Evolutionary conservation across 371 early-diverging fungal species (phyloP), one percentile per base, ranked within the genome.

Genomic region (Mortierella sp.): DNA sequence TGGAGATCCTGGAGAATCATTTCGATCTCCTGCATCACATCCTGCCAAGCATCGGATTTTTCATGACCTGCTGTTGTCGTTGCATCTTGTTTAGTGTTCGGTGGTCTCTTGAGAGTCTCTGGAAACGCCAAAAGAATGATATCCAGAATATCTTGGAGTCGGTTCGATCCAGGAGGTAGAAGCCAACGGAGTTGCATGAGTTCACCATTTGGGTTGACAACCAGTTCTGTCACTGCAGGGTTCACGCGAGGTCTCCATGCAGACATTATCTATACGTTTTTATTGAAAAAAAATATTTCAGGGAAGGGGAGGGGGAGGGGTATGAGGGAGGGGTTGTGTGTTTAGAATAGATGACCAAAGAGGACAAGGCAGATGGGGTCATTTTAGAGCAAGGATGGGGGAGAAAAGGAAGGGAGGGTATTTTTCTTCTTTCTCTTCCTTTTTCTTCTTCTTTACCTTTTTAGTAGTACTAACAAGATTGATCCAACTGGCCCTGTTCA

Each of bases 151-250:
- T 76, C 72, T 59, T 76, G 72, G 23, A 26, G 43, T 9, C 61
- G 68, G 14, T 19, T 57, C 1, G 72, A 64, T 4, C 55, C 28
- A 21, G 47, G 23, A 3, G 64, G 52, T 16, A 72, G 11, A 23
- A 55, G 47, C 77, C 77, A 68, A 14, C 76, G 71, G 7, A 56
- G 51, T 1, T 46, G 71, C 76, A 75, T 75, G 12, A 70, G 30
- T 7, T 21, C 52, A 18, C 64, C 64, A 19, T 62, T 71, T 9
- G 76, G 64, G n/a, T 60, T 53, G 2, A 57, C 37, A 23, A 57
- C 50, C 19, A 71, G 64, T 26, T 62, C 21, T 4, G 65, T 64
- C 14, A 68, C 68, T 12, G 16, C 53, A 2, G 72, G 77, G 37
- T 72, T 68, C 7, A 76, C 15, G 4, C 21, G 29, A 18, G 61